Conservation (phyloP, 2,329 filamentous ascomycete genomes). For the Pleomassaria siparia region DNA sequence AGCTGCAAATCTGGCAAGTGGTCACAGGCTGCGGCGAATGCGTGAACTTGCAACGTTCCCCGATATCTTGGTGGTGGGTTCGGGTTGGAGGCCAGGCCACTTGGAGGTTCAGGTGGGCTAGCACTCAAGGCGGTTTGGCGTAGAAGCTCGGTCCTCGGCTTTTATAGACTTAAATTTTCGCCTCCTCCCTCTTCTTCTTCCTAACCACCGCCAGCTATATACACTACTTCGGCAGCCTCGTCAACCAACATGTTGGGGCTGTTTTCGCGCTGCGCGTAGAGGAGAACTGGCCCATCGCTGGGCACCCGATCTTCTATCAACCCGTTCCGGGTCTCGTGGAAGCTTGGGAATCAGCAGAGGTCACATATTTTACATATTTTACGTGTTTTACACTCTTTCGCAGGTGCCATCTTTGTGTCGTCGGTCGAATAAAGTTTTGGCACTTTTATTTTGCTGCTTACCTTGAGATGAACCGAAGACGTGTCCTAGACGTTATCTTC, state of each 20-base stretch:
- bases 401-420: too few relatives aligned
- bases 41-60: slow-evolving; percentile 29
- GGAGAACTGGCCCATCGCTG: slow-evolving; percentile 64
- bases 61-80: slow-evolving; percentile 19
- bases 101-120: slow-evolving; percentile 28
- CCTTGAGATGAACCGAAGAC: too few relatives aligned
- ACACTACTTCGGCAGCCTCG: slow-evolving; percentile 64
- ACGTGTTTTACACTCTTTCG: background rate
- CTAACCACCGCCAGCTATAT: slow-evolving; percentile 56
- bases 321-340: slow-evolving; percentile 64
- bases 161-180: slow-evolving; percentile 41
- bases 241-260: slow-evolving; percentile 53
- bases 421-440: too few relatives aligned
- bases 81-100: slow-evolving; percentile 19
- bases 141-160: slow-evolving; percentile 19
- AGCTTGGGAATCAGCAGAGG: slow-evolving; percentile 73
- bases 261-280: slow-evolving; percentile 73
- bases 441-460: too few relatives aligned
- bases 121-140: slow-evolving; percentile 23
- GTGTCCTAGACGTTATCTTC: too few relatives aligned
- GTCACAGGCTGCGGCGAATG: slow-evolving; percentile 27
- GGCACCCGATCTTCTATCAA: slow-evolving; percentile 67
- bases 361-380: slow-evolving; percentile 51
- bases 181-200: slow-evolving; percentile 48
- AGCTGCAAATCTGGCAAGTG: slow-evolving; percentile 2